Base-by-base conservation (phyloP, 139 green algal species). In the Chlorella sp. region DNA sequence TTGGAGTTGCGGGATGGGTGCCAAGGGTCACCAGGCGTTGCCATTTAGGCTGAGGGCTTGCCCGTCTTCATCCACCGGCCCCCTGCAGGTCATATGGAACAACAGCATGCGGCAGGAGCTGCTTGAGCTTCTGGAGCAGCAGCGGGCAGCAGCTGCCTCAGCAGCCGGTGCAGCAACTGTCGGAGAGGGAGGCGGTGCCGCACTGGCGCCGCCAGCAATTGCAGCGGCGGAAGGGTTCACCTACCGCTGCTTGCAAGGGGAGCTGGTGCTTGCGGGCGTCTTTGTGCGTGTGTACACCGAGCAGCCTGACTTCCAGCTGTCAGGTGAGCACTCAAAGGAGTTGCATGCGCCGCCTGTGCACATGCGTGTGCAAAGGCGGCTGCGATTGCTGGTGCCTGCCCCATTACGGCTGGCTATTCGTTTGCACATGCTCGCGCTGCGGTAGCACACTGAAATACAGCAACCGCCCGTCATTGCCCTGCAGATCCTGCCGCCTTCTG, bases 241-340 rank as follows among this genome's bases (percentile, higher is more conserved):
- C 25, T 81, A 81, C 57, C 75, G 70, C 57, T 56, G 32, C 13
- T 87, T 96, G 26, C 51, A 90, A 67, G 90, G 91, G 13, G 95
- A 98, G 92, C 90, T 97, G 60, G 86, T 96, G 60, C 89, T 99
- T 36, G 94, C 92, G 1, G 94, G 96, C 4, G 93, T 98, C 23
- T 99, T 96, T 84, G 91, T 99, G 63, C 91, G 96, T 1, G 86
- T 99, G 13, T 99, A 93, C 91, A 95, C 93, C 83, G 62, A 90
- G 67, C 91, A 94, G 56, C 94, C 96, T 0, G 56, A 68, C 7
- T 94, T 90, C 69, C 80, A 72, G 21, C 80, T 95, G 21, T 60
- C 51, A 60, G 51, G 51, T 60, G 51, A 15, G 44, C 44, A 51
- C n/a, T n/a, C n/a, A n/a, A n/a, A n/a, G n/a, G n/a, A n/a, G n/a